Evolutionary conservation across 2,329 filamentous ascomycete species (phyloP).

Genomic region (Penicillium sp.): DNA sequence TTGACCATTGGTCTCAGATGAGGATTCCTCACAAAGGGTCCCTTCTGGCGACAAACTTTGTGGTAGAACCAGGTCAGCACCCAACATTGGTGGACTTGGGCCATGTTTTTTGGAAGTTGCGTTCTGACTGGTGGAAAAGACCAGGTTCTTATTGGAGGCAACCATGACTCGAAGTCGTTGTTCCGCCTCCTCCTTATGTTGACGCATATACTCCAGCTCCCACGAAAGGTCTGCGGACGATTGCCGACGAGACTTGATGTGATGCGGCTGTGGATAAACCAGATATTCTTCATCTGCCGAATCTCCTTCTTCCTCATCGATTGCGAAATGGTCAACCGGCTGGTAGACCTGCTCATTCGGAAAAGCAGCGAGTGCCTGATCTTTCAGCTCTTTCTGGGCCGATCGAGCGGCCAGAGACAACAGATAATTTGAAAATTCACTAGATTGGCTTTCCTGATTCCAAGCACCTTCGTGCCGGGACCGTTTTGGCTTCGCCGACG

Average conservation of each 20-base stretch:
- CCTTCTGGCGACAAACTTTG: conserved; percentile 80
- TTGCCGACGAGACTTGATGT: conserved; percentile 44
- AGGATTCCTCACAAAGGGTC: conserved; percentile 80
- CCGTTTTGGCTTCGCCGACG: conserved; percentile 36
- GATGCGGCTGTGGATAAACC: conserved; percentile 32
- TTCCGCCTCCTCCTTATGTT: conserved; percentile 70
- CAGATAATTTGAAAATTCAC: conserved; percentile 74
- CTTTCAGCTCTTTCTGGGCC: conserved; percentile 77
- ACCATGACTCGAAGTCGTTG: conserved; percentile 44
- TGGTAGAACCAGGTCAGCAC: conserved; percentile 77
- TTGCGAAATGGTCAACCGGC: conserved; percentile 52
- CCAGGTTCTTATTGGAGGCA: conserved; percentile 34
- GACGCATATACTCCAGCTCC: conserved; percentile 80
- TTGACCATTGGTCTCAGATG: conserved; percentile 59
- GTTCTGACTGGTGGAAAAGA: conserved; percentile 53
- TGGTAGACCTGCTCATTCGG: conserved; percentile 54
- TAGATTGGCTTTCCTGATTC: conserved; percentile 67
- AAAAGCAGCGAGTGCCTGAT: conserved; percentile 57
- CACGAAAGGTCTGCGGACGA: conserved; percentile 60
- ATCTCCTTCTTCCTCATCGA: conserved; percentile 46
- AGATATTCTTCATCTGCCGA: conserved; percentile 35
- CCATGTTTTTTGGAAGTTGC: conserved; percentile 49
- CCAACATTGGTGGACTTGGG: conserved; percentile 82
- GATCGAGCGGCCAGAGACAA: conserved; percentile 78
- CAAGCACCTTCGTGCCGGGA: conserved; percentile 35